Percentiles rank a stretch among this genome's conserved stretches.
These are phyloP conservation scores for Artemisia tridentata DNA, from an alignment of 129 eudicot genomes.

Conservation along the genomic window DNA sequence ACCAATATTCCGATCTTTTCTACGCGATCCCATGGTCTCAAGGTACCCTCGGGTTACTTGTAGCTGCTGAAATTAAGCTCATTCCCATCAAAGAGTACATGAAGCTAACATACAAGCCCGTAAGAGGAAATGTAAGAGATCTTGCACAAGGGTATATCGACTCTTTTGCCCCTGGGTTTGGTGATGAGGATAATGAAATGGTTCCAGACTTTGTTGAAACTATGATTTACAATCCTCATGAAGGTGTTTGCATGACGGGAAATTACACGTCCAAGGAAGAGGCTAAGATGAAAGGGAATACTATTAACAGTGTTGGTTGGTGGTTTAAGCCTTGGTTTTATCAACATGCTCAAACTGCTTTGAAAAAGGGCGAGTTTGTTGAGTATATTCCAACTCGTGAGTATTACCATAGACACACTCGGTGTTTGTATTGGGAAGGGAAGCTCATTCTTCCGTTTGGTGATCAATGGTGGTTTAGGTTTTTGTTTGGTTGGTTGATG, in stretches of 20 bases:
- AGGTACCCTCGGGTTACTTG: constrained; percentile 90
- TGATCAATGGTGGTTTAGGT: constrained; percentile 93
- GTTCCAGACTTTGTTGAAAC: constrained; percentile 93
- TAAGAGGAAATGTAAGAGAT: constrained; percentile 67
- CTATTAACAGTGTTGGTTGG: constrained; percentile 76
- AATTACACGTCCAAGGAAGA: constrained; percentile 27
- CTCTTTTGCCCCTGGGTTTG: constrained; percentile 83
- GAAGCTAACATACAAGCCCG: constrained; percentile 87
- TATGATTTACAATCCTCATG: constrained; percentile 77
- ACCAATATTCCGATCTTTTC: constrained; percentile 87
- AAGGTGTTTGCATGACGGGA: constrained; percentile 74
- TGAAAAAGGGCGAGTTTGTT: constrained; percentile 85
- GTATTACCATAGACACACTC: constrained; percentile 93
- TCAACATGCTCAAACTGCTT: constrained; percentile 80
- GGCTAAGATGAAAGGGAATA: constrained; percentile 63
- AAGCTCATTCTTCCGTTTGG: constrained; percentile 95
- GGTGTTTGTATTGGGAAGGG: constrained; percentile 96
- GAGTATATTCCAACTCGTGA: constrained; percentile 96
- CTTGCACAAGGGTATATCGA: constrained; percentile 85
- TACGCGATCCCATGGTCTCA: constrained; percentile 99
- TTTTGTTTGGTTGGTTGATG: constrained; percentile 86
- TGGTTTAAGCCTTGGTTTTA: constrained; percentile 97
- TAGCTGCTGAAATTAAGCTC: constrained; percentile 93
- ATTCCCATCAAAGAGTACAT: constrained; percentile 91
- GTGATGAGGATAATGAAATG: constrained; percentile 70